Conservation (phyloP, 306 rosid genomes). For the Gastrolobium villosum region DNA sequence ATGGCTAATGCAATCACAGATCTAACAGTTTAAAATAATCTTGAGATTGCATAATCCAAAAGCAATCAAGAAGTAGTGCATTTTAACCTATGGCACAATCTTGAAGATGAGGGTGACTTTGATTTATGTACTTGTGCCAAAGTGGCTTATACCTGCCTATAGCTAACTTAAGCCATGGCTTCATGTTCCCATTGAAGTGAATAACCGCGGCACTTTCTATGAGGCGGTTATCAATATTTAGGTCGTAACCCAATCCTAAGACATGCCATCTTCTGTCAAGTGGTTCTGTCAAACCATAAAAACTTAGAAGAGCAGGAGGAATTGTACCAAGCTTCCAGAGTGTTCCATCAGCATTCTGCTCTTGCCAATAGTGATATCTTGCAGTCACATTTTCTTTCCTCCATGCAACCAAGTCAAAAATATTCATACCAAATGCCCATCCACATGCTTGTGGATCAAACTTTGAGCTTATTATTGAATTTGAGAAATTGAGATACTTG, state of each 20-base stretch:
- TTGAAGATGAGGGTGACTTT: slow-evolving; percentile 74
- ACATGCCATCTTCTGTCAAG: slow-evolving; percentile 99
- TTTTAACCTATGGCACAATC: slow-evolving; percentile 73
- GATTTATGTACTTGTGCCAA: slow-evolving; percentile 86
- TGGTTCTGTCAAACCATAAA: slow-evolving; percentile 92
- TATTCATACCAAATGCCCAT: slow-evolving; percentile 95
- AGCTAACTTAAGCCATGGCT: slow-evolving; percentile 95
- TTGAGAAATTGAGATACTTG: slow-evolving; percentile 91
- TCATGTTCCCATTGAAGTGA: slow-evolving; percentile 94
- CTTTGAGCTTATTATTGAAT: slow-evolving; percentile 82
- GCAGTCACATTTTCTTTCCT: slow-evolving; percentile 81
- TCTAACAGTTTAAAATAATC: slow-evolving; percentile 32
- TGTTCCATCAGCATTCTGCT: slow-evolving; percentile 75
- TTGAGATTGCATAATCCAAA: slow-evolving; percentile 51
- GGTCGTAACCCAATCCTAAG: slow-evolving; percentile 87
- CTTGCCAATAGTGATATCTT: slow-evolving; percentile 89
- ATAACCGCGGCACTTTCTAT: slow-evolving; percentile 91
- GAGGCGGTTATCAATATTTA: slow-evolving; percentile 75
- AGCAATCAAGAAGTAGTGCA: slow-evolving; percentile 63
- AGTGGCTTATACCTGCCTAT: slow-evolving; percentile 82
- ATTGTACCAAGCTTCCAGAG: slow-evolving; percentile 92
- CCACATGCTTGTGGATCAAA: slow-evolving; percentile 92
- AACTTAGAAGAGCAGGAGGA: slow-evolving; percentile 86
- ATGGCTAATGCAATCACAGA: slow-evolving; percentile 45
- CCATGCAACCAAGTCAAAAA: slow-evolving; percentile 88